phyloP scores from a whole-genome alignment of 345 rosid genomes.

The Chamaenerion angustifolium region DNA sequence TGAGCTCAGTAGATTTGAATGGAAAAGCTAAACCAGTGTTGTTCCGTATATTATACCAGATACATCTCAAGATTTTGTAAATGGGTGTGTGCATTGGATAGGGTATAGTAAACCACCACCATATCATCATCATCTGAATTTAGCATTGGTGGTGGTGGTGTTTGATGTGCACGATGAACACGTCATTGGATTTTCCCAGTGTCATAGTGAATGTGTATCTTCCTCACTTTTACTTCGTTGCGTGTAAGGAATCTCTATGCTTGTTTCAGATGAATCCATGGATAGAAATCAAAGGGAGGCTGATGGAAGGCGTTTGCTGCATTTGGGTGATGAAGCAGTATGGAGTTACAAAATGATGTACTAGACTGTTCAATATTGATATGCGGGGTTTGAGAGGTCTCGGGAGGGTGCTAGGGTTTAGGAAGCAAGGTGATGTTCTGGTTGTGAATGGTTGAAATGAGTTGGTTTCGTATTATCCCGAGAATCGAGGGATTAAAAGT shows the following conservation, averaged over 20 bases:
- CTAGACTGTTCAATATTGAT: constrained; percentile 10
- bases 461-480: constrained; percentile 9
- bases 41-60: constrained; percentile 11
- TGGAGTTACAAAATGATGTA: constrained; percentile 10
- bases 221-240: constrained; percentile 10
- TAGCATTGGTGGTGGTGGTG: no score
- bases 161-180: no score
- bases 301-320: constrained; percentile 4
- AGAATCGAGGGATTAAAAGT: background rate
- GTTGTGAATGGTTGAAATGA: constrained; percentile 11
- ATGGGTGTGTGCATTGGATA: constrained; percentile 29
- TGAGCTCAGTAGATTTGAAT: constrained; percentile 8
- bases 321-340: constrained; percentile 27
- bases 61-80: constrained; percentile 10
- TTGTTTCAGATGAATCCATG: constrained; percentile 13
- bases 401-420: constrained; percentile 10
- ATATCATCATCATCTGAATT: constrained; percentile 6
- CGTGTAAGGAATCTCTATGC: constrained; percentile 5
- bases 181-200: constrained; percentile 17
- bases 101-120: constrained; percentile 8
- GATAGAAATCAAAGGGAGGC: background rate
- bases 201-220: constrained; percentile 1
- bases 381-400: constrained; percentile 6
- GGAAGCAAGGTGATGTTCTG: constrained; percentile 13
- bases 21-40: constrained; percentile 13